Base-by-base conservation (phyloP, 179 eudicot genomes). In the Silene vulgaris region DNA sequence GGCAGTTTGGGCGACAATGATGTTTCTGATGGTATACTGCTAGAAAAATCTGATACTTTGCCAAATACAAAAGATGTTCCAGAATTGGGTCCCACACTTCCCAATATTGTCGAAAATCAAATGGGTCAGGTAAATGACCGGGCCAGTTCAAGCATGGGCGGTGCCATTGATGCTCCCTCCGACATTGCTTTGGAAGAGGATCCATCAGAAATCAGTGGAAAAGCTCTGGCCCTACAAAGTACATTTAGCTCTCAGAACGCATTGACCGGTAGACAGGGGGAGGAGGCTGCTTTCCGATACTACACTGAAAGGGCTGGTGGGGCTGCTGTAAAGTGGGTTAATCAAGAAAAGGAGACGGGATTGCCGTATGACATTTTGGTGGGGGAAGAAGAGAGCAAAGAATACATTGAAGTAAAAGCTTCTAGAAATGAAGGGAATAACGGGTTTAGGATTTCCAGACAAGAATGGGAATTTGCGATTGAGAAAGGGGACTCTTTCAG, bases 151-250 rank as follows among this genome's bases (percentile, higher is more conserved):
- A 64, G 40, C 69, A 64, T 29, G 35, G 69, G 37, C 0, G 35
- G 35, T 32, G 40, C 69, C 35, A 26, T 29, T 2, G 69, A 12
- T 65, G 69, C 14, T 65, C 45, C 5, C 69, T 1, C 21, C 5
- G 21, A 65, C 19, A 65, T 30, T 65, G 45, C 82, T 23, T 63
- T 19, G 12, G 76, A 81, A 73, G 73, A 23, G 17, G 70, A 65
- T 67, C 68, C 80, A 54, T 75, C 74, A 28, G 80, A 81, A 63
- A 72, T 66, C 57, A 70, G 56, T 73, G 89, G 80, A 29, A 32
- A 32, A 32, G 35, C 35, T 32, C 35, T 4, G 35, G 35, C 4
- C 35, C 0, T 32, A 32, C 35, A 32, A 32, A 32, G 35, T 32
- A 32, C 35, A 32, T 32, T 3, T 32, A 32, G 35, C 35, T 32